Percentiles rank a stretch among this genome's conserved stretches.
These are phyloP conservation scores for Aspergillus texensis DNA, from an alignment of 2,329 filamentous ascomycete species.

Conservation along the genomic window DNA sequence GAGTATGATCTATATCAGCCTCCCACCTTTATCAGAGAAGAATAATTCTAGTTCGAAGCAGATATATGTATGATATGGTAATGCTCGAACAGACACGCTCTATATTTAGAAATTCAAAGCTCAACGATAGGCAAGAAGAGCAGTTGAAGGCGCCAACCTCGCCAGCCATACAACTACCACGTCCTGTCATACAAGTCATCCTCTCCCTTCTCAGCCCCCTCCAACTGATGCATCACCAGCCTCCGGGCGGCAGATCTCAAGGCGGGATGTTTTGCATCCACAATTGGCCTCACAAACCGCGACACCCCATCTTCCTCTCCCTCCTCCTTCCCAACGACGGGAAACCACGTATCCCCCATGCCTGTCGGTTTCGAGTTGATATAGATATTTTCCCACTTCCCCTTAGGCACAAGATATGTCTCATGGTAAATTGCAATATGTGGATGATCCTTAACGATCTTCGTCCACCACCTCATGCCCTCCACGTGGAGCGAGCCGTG, in stretches of 20 bases:
- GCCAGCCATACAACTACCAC: not conserved
- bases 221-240: constrained; percentile 5
- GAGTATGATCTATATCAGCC: no score
- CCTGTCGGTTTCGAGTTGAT: constrained; percentile 41
- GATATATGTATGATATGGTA: no score
- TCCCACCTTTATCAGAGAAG: no score
- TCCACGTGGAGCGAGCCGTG: constrained; percentile 44
- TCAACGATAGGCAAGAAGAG: not conserved
- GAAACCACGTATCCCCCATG: constrained; percentile 27
- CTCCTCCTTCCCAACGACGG: not conserved
- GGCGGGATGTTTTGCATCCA: constrained; percentile 4
- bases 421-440: constrained; percentile 52
- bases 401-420: constrained; percentile 42
- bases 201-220: not conserved
- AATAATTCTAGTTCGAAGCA: no score
- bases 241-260: constrained; percentile 12
- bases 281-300: constrained; percentile 7
- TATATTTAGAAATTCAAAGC: not conserved
- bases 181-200: constrained; percentile 6
- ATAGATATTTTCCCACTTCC: constrained; percentile 50
- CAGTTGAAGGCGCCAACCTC: not conserved
- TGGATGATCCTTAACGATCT: constrained; percentile 33
- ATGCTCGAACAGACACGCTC: no score
- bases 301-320: not conserved
- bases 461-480: constrained; percentile 50